These are phyloP conservation scores for Termitomyces titanicus DNA, from an alignment of 768 basidiomycete genomes.

Conservation along the genomic window DNA sequence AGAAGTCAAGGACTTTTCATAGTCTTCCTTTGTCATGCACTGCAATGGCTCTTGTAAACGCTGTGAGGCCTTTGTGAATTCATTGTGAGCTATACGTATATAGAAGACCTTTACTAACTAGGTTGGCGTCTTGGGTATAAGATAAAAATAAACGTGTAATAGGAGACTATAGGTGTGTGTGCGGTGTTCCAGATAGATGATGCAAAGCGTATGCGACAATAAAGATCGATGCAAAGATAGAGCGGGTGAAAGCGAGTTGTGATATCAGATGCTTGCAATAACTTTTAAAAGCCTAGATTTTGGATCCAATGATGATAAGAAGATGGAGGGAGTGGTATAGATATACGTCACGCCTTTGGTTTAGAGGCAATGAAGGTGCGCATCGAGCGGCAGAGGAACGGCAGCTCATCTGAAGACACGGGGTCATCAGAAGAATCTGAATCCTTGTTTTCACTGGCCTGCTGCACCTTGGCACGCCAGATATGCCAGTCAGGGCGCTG, in stretches of 20 bases:
- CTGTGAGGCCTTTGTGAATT: no score
- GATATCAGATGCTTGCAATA: background rate
- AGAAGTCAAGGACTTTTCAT: no score
- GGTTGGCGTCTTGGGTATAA: background rate
- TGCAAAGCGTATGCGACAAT: conserved; percentile 9
- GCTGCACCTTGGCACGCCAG: conserved; percentile 42
- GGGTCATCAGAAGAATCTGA: background rate
- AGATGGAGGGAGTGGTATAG: background rate
- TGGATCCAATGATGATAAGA: background rate
- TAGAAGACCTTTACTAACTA: no score
- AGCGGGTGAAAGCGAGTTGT: background rate
- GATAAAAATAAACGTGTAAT: background rate
- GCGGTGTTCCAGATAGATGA: conserved; percentile 1
- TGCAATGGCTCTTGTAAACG: no score
- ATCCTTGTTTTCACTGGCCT: conserved; percentile 8
- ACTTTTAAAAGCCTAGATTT: background rate
- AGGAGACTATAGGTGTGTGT: background rate
- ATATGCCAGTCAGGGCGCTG: conserved; percentile 48
- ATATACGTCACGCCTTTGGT: conserved; percentile 8
- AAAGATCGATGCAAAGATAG: background rate
- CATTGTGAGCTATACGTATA: no score
- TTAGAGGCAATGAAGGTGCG: conserved; percentile 58
- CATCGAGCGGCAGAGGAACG: conserved; percentile 41
- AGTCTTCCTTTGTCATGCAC: no score
- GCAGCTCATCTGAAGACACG: background rate